Percentiles rank a stretch among this genome's conserved stretches.
Evolutionary conservation across 352 stramenopile species (phyloP).

Genomic region (Phytophthora sojae): DNA sequence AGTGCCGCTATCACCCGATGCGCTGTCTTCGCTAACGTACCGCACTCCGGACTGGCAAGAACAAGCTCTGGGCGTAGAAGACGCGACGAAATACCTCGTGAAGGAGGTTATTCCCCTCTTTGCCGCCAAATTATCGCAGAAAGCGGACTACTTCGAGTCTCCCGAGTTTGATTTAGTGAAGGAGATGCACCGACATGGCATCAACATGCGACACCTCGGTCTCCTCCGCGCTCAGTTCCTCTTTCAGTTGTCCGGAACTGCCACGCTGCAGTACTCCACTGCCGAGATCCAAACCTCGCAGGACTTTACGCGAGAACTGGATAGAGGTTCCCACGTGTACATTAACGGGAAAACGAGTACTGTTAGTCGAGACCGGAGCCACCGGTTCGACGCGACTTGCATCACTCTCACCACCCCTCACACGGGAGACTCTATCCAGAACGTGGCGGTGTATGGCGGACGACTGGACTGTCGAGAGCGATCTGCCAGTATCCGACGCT

Average conservation of each 20-base stretch:
- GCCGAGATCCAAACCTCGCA: constrained; percentile 78
- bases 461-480: constrained; percentile 66
- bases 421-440: constrained; percentile 75
- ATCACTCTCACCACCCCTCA: constrained; percentile 71
- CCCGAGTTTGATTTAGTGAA: constrained; percentile 63
- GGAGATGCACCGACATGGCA: constrained; percentile 91
- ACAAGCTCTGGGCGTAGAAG: constrained; percentile 70
- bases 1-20: constrained; percentile 82
- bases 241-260: constrained; percentile 75
- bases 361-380: constrained; percentile 51
- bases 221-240: constrained; percentile 83
- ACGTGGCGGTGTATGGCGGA: constrained; percentile 74
- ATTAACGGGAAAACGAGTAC: constrained; percentile 66
- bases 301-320: constrained; percentile 86
- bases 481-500: constrained; percentile 56
- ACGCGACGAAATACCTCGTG: constrained; percentile 79
- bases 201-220: constrained; percentile 92
- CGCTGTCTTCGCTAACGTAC: constrained; percentile 87
- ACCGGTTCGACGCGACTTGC: constrained; percentile 64
- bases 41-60: constrained; percentile 87
- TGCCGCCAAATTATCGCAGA: constrained; percentile 79
- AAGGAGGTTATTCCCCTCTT: constrained; percentile 81
- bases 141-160: constrained; percentile 59
- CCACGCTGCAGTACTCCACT: constrained; percentile 84
- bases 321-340: constrained; percentile 67